Conservation (phyloP, 2,329 filamentous ascomycete species). For the Alternaria triticimaculans region DNA sequence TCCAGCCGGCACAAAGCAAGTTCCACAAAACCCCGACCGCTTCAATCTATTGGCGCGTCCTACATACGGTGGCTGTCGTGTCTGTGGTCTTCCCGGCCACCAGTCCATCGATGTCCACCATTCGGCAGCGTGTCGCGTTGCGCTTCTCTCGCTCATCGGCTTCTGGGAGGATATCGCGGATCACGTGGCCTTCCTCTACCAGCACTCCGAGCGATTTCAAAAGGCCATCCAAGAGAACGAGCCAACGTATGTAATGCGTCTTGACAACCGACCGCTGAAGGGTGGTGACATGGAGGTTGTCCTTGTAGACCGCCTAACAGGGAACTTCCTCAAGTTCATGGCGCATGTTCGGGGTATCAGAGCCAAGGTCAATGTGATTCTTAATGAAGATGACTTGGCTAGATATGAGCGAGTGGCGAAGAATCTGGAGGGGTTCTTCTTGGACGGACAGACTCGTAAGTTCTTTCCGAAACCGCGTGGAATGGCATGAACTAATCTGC, state of each 20-base stretch:
- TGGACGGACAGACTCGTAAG: conserved; percentile 21
- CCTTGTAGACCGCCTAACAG: conserved; percentile 22
- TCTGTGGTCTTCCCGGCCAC: conserved; percentile 32
- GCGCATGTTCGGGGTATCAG: conserved; percentile 17
- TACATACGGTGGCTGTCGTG: conserved; percentile 12
- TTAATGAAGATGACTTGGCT: conserved; percentile 8
- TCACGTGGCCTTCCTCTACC: conserved; percentile 18
- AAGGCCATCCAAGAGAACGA: conserved; percentile 13
- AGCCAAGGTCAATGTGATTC: conserved; percentile 17
- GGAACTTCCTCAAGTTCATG: conserved; percentile 29
- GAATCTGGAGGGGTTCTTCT: conserved; percentile 21
- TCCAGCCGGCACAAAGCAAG: conserved; percentile 14
- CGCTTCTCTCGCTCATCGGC: conserved; percentile 18
- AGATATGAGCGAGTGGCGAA: conserved; percentile 10
- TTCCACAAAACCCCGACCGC: conserved; percentile 14
- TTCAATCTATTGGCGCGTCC: conserved; percentile 31
- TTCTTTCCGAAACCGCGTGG: neutral
- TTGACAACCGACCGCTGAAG: conserved; percentile 10
- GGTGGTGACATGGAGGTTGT: conserved; percentile 19
- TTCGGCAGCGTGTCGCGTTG: conserved; percentile 15
- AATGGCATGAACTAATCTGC: neutral
- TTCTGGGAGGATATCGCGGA: conserved; percentile 26
- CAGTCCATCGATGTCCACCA: conserved; percentile 14
- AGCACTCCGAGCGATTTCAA: conserved; percentile 19
- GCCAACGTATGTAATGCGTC: conserved; percentile 28